Percentiles rank a stretch among this genome's conserved stretches.
Conservation (phyloP, 2,329 filamentous ascomycete species). For the Sporothrix luriei region DNA sequence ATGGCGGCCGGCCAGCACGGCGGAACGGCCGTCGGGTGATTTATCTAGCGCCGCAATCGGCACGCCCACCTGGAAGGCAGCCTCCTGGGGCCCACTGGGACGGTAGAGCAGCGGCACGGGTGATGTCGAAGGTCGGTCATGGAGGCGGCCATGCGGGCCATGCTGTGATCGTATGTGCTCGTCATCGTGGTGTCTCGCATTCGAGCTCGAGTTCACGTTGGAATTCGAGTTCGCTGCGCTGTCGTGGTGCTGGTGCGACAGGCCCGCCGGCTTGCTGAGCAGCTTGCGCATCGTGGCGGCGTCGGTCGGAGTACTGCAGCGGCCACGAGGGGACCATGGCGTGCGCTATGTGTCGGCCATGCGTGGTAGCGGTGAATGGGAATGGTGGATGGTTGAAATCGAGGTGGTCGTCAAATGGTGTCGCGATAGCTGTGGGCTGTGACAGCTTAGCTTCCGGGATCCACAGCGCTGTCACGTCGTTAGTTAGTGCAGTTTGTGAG, state of each 20-base stretch:
- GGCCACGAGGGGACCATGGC: conserved; percentile 26
- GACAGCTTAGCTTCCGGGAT: conserved; percentile 9
- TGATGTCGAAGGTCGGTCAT: conserved; percentile 51
- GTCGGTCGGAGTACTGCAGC: not conserved
- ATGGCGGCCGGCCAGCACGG: conserved; percentile 61
- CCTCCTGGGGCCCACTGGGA: conserved; percentile 59
- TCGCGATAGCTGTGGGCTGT: conserved; percentile 19
- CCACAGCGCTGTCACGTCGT: not conserved
- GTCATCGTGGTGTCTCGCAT: not conserved
- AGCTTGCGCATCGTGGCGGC: conserved; percentile 57
- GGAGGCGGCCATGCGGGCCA: not conserved
- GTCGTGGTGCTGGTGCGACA: conserved; percentile 23
- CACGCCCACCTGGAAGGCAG: conserved; percentile 53
- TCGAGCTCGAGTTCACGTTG: not conserved
- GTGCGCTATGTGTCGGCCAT: conserved; percentile 19
- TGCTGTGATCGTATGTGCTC: conserved; percentile 48
- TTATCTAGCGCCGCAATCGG: conserved; percentile 62
- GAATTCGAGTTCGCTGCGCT: not conserved
- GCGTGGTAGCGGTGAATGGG: not conserved
- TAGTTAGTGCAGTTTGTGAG: too few species aligned
- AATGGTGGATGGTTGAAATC: not conserved
- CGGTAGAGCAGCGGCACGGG: conserved; percentile 52
- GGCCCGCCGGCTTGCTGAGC: conserved; percentile 56
- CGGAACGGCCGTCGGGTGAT: conserved; percentile 58
- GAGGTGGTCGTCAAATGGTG: not conserved